Evolutionary conservation across 129 eudicot species (phyloP), one percentile per base, ranked within the genome.

Genomic region (Heracleum sosnowskyi): DNA sequence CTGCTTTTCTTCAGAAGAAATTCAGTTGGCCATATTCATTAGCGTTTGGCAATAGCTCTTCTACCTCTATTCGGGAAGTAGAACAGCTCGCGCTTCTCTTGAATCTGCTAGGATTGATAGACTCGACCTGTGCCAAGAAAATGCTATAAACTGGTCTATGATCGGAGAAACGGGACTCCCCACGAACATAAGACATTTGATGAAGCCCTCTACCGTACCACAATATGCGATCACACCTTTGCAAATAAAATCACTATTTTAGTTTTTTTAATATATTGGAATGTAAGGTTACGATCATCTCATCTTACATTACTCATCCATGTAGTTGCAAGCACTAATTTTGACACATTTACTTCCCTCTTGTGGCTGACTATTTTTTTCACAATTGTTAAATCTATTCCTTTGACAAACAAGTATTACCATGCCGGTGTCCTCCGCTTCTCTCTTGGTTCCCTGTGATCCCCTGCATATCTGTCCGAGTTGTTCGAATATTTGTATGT

Each of bases 361-460:
- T 57, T 24, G 29, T 6, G 28, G 29, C 5, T 51, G 26, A 49
- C 24, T 16, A 15, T 17, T 53, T 53, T 53, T n/a, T n/a, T n/a
- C n/a, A n/a, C n/a, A n/a, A n/a, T n/a, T n/a, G n/a, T n/a, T n/a
- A n/a, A n/a, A n/a, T n/a, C n/a, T n/a, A n/a, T n/a, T n/a, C n/a
- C n/a, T n/a, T n/a, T n/a, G n/a, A n/a, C n/a, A 31, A 13, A 49
- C 0, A 64, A 82, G 62, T 26, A 76, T 89, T 91, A 94, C 99
- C 99, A 96, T 85, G 99, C 99, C 7, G 98, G 98, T 69, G 98
- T 94, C 83, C 98, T 88, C 72, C 97, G 89, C 83, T 94, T 94
- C 84, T 90, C 95, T 81, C 86, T 90, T 1, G 86, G 91, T 79
- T 87, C 94, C 91, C 82, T 86, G 80, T 89, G 85, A 24, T 92